Evolutionary conservation across 2,329 filamentous ascomycete genomes (phyloP).

Genomic region (Aspergillus neoniger): DNA sequence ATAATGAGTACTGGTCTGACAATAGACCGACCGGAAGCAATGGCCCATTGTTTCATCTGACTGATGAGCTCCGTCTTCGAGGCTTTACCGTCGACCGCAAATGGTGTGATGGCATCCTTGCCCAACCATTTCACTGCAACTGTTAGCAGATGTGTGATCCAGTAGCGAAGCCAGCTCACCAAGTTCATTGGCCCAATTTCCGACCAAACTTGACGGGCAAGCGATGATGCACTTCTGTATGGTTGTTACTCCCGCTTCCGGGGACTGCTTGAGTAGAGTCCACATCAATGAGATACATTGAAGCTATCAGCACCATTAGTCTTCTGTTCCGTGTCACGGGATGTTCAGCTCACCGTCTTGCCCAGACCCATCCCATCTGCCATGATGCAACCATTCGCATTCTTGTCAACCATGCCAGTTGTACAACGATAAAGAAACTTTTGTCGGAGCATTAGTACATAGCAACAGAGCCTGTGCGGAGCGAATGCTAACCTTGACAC

Average conservation of each 20-base stretch:
- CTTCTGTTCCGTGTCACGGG: background rate
- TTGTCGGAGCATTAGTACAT: slow-evolving; percentile 3
- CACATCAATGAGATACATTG: slow-evolving; percentile 97
- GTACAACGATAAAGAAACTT: slow-evolving; percentile 89
- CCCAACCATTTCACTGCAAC: slow-evolving; percentile 83
- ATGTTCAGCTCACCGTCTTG: slow-evolving; percentile 64
- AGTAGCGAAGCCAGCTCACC: slow-evolving; percentile 31
- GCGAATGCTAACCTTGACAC: slow-evolving; percentile 67
- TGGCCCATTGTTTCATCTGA: slow-evolving; percentile 93
- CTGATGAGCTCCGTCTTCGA: slow-evolving; percentile 88
- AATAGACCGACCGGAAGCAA: slow-evolving; percentile 83
- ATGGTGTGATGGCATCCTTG: slow-evolving; percentile 84
- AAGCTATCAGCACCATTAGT: slow-evolving; percentile 48
- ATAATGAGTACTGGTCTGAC: slow-evolving; percentile 94
- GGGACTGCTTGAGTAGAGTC: slow-evolving; percentile 94
- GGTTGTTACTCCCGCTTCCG: slow-evolving; percentile 87
- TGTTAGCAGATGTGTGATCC: slow-evolving; percentile 20
- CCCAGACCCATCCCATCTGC: slow-evolving; percentile 98
- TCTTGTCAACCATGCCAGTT: slow-evolving; percentile 90
- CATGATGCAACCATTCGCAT: slow-evolving; percentile 98
- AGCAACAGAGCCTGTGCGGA: no score
- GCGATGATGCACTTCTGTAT: slow-evolving; percentile 98
- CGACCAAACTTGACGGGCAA: slow-evolving; percentile 92
- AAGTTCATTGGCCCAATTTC: slow-evolving; percentile 97
- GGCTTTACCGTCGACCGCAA: slow-evolving; percentile 95